Percentiles rank a stretch among this genome's conserved stretches.
Evolutionary conservation across 495 filamentous ascomycete genomes (phyloP).

Genomic region (Halenospora varia): DNA sequence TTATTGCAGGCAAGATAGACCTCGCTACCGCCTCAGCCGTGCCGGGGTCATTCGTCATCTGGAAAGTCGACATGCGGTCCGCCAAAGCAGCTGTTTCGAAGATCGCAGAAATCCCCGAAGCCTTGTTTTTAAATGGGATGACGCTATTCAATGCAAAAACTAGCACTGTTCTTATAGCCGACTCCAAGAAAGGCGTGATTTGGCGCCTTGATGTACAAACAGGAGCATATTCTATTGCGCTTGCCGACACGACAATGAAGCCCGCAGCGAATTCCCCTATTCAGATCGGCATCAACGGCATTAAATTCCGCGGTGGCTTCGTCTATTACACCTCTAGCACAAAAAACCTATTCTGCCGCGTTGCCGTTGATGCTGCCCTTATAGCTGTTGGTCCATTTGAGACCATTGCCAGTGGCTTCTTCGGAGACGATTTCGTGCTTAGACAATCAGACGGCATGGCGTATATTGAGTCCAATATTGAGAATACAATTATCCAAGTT

Average conservation of each 20-base stretch:
- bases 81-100: conserved; percentile 9
- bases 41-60: conserved; percentile 34
- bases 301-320: conserved; percentile 29
- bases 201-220: conserved; percentile 31
- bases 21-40: conserved; percentile 23
- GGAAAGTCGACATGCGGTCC: conserved; percentile 30
- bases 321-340: conserved; percentile 40
- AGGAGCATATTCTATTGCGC: conserved; percentile 27
- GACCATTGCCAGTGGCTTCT: background rate
- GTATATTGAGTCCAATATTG: background rate
- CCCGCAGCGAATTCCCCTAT: conserved; percentile 14
- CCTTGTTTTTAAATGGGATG: conserved; percentile 38
- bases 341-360: too few relatives aligned
- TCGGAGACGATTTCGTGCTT: conserved; percentile 3
- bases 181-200: conserved; percentile 31
- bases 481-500: background rate
- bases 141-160: conserved; percentile 19
- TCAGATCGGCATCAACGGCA: conserved; percentile 36
- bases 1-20: conserved; percentile 36
- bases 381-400: background rate
- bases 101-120: conserved; percentile 33
- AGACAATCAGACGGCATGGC: background rate
- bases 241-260: conserved; percentile 32
- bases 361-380: too few relatives aligned
- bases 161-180: conserved; percentile 33